These are phyloP conservation scores for Colletotrichum viniferum DNA, from an alignment of 2,329 filamentous ascomycete species.

Conservation along the genomic window DNA sequence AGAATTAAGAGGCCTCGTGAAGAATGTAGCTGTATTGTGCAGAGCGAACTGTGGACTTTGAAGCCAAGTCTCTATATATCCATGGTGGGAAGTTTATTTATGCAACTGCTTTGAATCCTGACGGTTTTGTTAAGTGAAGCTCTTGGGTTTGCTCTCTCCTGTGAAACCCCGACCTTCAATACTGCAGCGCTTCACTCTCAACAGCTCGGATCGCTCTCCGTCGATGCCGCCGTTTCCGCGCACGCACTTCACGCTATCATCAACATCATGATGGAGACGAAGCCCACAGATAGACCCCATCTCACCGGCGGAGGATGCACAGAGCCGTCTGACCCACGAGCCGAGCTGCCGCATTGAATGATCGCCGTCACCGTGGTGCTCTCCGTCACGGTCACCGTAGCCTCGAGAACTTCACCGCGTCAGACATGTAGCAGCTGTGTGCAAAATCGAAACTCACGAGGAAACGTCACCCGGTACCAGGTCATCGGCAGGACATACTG, in stretches of 20 bases:
- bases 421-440: neutral
- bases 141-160: rapidly evolving
- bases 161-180: neutral
- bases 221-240: neutral
- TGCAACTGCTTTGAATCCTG: neutral
- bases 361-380: neutral
- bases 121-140: rapidly evolving
- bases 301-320: neutral
- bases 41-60: neutral
- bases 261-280: neutral
- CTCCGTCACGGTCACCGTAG: neutral
- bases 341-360: neutral
- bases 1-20: neutral
- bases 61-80: neutral
- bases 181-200: neutral
- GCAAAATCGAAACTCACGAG: neutral
- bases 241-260: neutral
- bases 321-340: neutral
- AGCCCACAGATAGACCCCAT: neutral
- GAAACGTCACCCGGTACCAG: neutral
- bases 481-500: slow-evolving; percentile 3
- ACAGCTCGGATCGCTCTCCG: neutral
- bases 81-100: rapidly evolving
- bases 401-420: neutral
- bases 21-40: neutral